These are phyloP conservation scores for Blastomyces silverae DNA, from an alignment of 2,329 filamentous ascomycete genomes.

Conservation along the genomic window DNA sequence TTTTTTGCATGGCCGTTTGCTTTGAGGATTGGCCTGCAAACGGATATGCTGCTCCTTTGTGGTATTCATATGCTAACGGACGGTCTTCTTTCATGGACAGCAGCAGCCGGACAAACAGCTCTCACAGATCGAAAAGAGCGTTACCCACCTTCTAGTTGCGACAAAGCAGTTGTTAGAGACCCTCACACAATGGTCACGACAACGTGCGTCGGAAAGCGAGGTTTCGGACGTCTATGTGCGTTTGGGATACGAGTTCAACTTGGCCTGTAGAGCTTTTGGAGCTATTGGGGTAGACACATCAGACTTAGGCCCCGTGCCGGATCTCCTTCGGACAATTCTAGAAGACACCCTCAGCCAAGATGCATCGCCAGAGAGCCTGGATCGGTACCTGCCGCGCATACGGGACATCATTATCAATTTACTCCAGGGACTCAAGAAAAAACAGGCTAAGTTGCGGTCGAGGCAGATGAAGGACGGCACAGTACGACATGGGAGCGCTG, in stretches of 20 bases:
- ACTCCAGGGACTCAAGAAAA: slow-evolving; percentile 90
- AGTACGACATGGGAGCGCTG: slow-evolving; percentile 42
- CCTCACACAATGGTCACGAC: slow-evolving; percentile 93
- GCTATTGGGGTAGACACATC: slow-evolving; percentile 94
- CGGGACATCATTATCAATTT: slow-evolving; percentile 98
- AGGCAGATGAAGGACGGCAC: slow-evolving; percentile 45
- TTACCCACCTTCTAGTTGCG: slow-evolving; percentile 92
- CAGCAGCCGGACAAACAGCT: slow-evolving; percentile 61
- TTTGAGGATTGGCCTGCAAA: neutral
- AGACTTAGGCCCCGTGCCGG: slow-evolving; percentile 91
- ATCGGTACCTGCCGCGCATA: slow-evolving; percentile 88
- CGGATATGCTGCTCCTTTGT: neutral
- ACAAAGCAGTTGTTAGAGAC: slow-evolving; percentile 98
- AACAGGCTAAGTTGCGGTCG: slow-evolving; percentile 77
- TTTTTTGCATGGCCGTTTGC: no score
- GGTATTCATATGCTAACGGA: slow-evolving; percentile 16
- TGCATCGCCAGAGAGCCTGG: slow-evolving; percentile 85
- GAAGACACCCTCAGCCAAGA: slow-evolving; percentile 96
- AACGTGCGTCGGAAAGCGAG: slow-evolving; percentile 82
- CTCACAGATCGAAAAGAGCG: slow-evolving; percentile 97
- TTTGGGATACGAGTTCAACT: slow-evolving; percentile 97
- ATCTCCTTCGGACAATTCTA: slow-evolving; percentile 79
- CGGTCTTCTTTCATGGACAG: slow-evolving; percentile 9
- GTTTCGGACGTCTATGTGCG: slow-evolving; percentile 98
- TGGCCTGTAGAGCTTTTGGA: slow-evolving; percentile 92